A percentile compares a stretch with the other conserved stretches of the same genome.
Evolutionary conservation across 2,329 filamentous ascomycete genomes (phyloP).

Genomic region (Grosmannia clavigera): DNA sequence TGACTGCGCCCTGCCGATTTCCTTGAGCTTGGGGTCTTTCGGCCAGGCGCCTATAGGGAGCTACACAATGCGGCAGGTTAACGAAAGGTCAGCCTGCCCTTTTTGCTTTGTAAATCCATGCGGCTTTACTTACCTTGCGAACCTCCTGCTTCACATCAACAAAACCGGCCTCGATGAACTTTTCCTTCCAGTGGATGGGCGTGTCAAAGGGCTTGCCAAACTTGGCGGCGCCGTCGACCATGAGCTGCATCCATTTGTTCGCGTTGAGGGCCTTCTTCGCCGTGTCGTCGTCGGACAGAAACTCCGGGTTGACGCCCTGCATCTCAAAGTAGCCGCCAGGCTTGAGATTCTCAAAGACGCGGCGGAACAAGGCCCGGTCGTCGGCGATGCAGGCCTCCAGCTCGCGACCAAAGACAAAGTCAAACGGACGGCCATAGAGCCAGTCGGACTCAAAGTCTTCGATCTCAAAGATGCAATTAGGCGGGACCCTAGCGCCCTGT

Average conservation of each 20-base stretch:
- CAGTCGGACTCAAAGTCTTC: conserved; percentile 15
- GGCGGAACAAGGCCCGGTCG: conserved; percentile 7
- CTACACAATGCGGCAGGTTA: conserved; percentile 8
- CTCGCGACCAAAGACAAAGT: conserved; percentile 13
- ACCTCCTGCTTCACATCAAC: conserved; percentile 30
- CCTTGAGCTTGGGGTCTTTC: conserved; percentile 32
- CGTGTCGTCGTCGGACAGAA: conserved; percentile 13
- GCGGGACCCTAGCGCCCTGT: not conserved
- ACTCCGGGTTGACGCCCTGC: conserved; percentile 4
- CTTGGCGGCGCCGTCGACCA: not conserved
- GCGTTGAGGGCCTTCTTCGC: not conserved
- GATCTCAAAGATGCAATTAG: conserved; percentile 11
- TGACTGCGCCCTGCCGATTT: conserved; percentile 11
- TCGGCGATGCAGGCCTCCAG: conserved; percentile 8
- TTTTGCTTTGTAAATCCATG: no score
- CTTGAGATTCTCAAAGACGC: conserved; percentile 6
- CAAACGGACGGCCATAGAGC: conserved; percentile 12
- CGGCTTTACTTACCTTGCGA: conserved; percentile 12
- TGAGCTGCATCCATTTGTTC: not conserved
- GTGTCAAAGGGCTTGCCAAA: not conserved
- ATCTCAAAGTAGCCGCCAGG: conserved; percentile 13
- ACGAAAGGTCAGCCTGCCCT: no score
- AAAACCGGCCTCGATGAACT: conserved; percentile 35
- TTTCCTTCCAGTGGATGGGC: not conserved
- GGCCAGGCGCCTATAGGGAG: conserved; percentile 35